phyloP scores from a whole-genome alignment of 2,329 filamentous ascomycete genomes.

The Pestalotiopsis sp. region DNA sequence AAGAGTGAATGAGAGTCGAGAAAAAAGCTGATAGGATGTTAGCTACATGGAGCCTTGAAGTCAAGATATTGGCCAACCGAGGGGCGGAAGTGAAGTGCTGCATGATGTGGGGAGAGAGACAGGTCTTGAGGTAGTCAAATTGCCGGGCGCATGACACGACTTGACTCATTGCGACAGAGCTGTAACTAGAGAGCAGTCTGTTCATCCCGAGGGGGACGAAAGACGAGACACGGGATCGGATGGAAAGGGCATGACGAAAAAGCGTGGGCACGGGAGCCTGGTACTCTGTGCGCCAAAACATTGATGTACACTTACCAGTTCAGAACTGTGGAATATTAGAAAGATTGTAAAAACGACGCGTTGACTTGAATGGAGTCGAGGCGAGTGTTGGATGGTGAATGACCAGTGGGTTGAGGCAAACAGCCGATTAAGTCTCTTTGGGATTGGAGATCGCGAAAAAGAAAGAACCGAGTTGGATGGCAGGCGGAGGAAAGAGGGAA shows the following conservation, averaged over 20 bases:
- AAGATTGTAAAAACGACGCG: not conserved
- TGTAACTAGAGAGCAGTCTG: not conserved
- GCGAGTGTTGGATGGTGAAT: not conserved
- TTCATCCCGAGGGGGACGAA: not conserved
- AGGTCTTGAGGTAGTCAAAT: not conserved
- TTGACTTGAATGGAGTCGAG: not conserved
- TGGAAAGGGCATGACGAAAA: not conserved
- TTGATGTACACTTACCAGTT: not conserved
- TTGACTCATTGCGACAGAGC: not conserved
- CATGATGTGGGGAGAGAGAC: not conserved
- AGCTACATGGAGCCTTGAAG: slow-evolving; percentile 10
- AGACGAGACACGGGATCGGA: not conserved
- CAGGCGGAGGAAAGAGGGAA: not conserved
- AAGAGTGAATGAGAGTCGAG: slow-evolving; percentile 22
- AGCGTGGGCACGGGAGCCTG: not conserved
- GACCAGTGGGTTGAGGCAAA: not conserved
- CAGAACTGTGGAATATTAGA: slow-evolving; percentile 1
- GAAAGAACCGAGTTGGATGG: not conserved
- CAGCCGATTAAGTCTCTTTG: not conserved
- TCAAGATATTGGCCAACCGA: not conserved
- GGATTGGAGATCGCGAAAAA: not conserved
- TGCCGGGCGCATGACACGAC: not conserved
- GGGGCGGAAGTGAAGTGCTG: not conserved
- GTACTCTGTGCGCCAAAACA: too few relatives aligned
- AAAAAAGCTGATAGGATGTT: slow-evolving; percentile 10